Evolutionary conservation across 352 stramenopile genomes (phyloP).

Genomic region (Phytophthora lateralis): DNA sequence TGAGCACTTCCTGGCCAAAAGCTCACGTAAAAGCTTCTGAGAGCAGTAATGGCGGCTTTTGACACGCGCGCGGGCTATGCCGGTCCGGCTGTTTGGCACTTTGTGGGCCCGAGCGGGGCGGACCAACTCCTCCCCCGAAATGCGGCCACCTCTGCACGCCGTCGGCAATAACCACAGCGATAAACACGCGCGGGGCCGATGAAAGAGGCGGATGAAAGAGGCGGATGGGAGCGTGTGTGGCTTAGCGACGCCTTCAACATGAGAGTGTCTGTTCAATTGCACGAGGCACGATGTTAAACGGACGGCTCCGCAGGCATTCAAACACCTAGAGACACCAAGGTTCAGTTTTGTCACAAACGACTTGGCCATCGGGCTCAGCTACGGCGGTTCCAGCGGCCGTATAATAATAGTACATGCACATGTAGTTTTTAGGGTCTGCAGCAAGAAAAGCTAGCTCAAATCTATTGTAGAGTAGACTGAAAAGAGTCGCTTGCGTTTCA

Average conservation of each 20-base stretch:
- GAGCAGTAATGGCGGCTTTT: constrained; percentile 40
- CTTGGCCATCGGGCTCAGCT: background rate
- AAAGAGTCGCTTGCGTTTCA: constrained; percentile 15
- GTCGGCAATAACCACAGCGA: constrained; percentile 20
- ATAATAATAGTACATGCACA: too few species aligned
- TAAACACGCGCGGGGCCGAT: constrained; percentile 14
- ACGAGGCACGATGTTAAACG: constrained; percentile 25
- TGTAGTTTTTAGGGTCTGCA: background rate
- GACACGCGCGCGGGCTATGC: constrained; percentile 27
- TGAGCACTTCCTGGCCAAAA: constrained; percentile 26
- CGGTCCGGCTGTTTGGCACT: constrained; percentile 21
- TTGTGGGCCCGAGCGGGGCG: constrained; percentile 22
- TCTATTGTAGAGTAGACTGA: background rate
- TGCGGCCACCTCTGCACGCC: constrained; percentile 11
- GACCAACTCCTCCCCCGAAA: constrained; percentile 30
- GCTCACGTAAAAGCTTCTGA: constrained; percentile 31
- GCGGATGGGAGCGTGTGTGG: constrained; percentile 31
- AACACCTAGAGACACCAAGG: background rate
- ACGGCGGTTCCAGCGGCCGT: background rate
- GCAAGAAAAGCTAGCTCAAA: background rate
- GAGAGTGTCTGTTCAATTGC: constrained; percentile 32
- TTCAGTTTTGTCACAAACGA: background rate
- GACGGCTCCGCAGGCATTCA: background rate
- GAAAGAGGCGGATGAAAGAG: constrained; percentile 34
- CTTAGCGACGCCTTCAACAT: constrained; percentile 26